Evolutionary conservation across 2,329 filamentous ascomycete species (phyloP), one percentile per base, ranked within the genome.

Genomic region (Ceratocystis cubensis): DNA sequence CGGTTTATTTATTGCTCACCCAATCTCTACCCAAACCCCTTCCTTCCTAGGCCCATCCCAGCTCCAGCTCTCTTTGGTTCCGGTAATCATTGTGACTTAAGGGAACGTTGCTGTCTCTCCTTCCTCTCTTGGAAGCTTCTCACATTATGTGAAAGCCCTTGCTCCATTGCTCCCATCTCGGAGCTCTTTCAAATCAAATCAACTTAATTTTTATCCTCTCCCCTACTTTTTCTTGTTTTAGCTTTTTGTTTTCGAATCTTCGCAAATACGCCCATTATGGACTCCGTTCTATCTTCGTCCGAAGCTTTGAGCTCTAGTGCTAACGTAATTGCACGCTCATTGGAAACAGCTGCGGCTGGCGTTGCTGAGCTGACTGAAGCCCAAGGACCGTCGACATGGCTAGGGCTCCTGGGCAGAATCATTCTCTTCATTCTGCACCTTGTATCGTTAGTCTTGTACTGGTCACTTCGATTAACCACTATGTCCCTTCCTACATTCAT

Each of bases 401-500:
- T 86, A 59, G 82, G 83, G 25, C 73, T 83, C 64, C 74, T 86
- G 65, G 83, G 80, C 22, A 78, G 79, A 73, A 71, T 84, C 69
- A 76, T 84, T n/a, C 74, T 85, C 68, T 78, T 77, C 69, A 72
- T 82, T 50, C 75, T 87, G 66, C 83, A 84, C 65, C 72, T 84
- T 50, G 74, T 83, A 53, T 83, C 84, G 20, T 81, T 79, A 22
- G 75, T 86, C 41, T 73, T 87, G 53, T 95, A 94, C 77, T 96
- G 89, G 86, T 76, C 86, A 65, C 84, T 96, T 71, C 90, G 88
- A 69, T 88, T 96, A 72, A 83, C 87, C 20, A 96, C 93, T 30
- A 91, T 97, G 71, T 95, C 90, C 17, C 75, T 96, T 68, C 94
- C 94, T 56, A 91, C 90, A 74, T 85, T 94, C 76, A 83, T 97